Evolutionary conservation across 140 eudicot genomes (phyloP).

Genomic region (Anethum foeniculum): DNA sequence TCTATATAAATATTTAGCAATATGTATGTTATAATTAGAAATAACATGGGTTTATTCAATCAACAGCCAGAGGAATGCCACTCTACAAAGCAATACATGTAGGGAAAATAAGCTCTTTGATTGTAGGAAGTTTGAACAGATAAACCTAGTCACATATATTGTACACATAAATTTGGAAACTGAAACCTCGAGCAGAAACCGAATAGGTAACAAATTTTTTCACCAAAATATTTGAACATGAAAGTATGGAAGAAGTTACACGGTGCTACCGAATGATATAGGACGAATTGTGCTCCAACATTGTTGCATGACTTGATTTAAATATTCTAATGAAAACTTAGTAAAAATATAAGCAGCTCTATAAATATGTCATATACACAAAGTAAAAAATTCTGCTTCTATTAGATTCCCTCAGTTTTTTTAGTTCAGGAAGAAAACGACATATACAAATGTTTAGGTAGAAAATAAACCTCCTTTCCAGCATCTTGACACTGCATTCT

Average conservation of each 20-base stretch:
- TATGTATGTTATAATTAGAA: not conserved
- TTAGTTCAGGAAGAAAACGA: not conserved
- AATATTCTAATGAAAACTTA: not conserved
- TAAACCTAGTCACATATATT: not conserved
- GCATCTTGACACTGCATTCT: slow-evolving; percentile 41
- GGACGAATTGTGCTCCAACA: not conserved
- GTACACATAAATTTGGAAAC: not conserved
- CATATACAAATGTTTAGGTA: slow-evolving; percentile 3
- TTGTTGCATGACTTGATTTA: not conserved
- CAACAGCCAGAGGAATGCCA: not conserved
- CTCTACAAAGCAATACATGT: not conserved
- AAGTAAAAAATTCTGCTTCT: not conserved
- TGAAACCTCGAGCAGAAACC: not conserved
- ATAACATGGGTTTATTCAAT: not conserved
- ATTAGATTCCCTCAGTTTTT: not conserved
- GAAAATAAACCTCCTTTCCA: slow-evolving; percentile 52
- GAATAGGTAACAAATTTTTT: not conserved
- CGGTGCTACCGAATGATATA: not conserved
- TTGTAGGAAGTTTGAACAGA: not conserved
- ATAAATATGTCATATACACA: not conserved
- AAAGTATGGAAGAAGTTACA: not conserved
- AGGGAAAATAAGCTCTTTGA: not conserved
- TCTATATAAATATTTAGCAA: not conserved
- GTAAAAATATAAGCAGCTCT: not conserved
- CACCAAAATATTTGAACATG: not conserved